These are phyloP conservation scores for Graphilbum ipis-grandicollis DNA, from an alignment of 2,329 filamentous ascomycete species.

Conservation along the genomic window DNA sequence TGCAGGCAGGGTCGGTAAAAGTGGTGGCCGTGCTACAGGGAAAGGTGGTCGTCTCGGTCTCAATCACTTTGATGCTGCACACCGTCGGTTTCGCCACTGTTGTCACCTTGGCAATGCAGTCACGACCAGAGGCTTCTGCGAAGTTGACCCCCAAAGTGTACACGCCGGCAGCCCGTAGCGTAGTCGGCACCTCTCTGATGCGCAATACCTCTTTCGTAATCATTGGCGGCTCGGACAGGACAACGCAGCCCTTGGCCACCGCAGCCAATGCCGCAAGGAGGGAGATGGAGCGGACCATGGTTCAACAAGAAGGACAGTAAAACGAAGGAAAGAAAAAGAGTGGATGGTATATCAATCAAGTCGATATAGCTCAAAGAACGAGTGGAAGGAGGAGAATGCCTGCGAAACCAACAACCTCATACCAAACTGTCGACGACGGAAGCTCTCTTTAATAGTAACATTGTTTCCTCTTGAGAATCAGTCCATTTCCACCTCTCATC, in stretches of 20 bases:
- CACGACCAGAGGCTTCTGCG: not conserved
- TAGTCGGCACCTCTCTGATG: not conserved
- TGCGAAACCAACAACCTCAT: no score
- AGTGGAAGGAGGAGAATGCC: no score
- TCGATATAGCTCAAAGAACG: no score
- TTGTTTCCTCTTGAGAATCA: no score
- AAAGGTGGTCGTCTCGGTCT: not conserved
- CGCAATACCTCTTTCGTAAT: not conserved
- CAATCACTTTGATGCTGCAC: not conserved
- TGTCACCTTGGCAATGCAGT: conserved; percentile 1
- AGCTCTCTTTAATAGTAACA: no score
- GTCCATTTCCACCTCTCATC: no score
- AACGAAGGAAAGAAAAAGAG: no score
- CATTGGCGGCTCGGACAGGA: not conserved
- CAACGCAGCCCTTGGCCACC: not conserved
- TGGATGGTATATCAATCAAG: no score
- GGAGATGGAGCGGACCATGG: not conserved
- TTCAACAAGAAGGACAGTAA: no score
- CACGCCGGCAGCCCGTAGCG: not conserved
- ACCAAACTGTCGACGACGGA: no score
- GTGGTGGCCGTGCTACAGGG: not conserved
- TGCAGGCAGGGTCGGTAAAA: not conserved
- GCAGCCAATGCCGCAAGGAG: not conserved
- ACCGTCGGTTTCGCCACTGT: not conserved
- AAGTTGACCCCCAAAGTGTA: conserved; percentile 1